phyloP scores from a whole-genome alignment of 768 basidiomycete genomes.

The Clavulina sp. region DNA sequence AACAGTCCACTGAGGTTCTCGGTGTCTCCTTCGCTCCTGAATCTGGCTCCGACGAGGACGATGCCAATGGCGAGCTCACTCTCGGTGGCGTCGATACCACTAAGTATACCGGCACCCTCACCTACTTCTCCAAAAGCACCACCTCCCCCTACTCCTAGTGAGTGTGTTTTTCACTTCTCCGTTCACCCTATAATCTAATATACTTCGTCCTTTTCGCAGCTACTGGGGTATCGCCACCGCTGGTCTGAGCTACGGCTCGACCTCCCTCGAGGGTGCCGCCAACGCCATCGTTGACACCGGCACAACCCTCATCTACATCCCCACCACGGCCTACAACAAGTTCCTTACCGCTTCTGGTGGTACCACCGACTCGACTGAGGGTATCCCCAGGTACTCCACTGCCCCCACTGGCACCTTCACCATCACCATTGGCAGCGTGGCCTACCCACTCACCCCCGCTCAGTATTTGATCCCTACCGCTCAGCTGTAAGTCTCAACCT shows the following conservation, averaged over 20 bases:
- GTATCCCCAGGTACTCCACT: not conserved
- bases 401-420: not conserved
- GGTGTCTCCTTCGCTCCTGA: not conserved
- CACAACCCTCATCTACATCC: constrained; percentile 1
- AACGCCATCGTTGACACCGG: constrained; percentile 1
- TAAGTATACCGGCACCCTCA: not conserved
- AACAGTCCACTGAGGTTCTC: not conserved
- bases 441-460: not conserved
- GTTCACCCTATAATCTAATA: not conserved
- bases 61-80: not conserved
- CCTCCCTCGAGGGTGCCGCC: not conserved
- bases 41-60: not conserved
- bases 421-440: not conserved
- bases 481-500: too few species aligned
- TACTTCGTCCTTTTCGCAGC: not conserved
- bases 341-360: not conserved
- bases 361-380: not conserved
- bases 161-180: too few species aligned
- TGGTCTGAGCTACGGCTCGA: not conserved
- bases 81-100: not conserved
- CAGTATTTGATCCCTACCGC: not conserved
- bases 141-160: not conserved
- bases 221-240: not conserved
- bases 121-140: not conserved
- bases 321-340: not conserved